Base-by-base conservation (phyloP, 495 filamentous ascomycete genomes). In the Tirmania nivea region DNA sequence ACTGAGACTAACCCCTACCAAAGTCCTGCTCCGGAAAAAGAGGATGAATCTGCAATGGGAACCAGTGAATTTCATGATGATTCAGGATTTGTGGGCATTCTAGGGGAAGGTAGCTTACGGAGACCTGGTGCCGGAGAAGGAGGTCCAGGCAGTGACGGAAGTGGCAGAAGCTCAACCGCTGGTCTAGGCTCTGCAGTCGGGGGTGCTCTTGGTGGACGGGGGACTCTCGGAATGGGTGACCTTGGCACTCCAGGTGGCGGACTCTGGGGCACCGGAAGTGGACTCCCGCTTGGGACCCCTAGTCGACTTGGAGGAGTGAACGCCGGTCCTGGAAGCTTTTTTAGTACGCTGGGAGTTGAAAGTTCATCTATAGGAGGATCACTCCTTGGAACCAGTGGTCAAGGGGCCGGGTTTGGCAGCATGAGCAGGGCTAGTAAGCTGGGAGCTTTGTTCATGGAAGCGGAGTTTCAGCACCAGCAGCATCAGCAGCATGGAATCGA, bases 1-100 rank as follows among this genome's bases (percentile, higher is more conserved):
- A 90, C 89, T 0, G 86, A 94, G 56, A 96, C 90, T 0, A 97
- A 97, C 66, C 92, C 90, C n/a, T 97, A 88, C 62, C 83, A 84
- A 58, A 96, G 89, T 65, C 92, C 90, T 9, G 78, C 83, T n/a
- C 81, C 77, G n/a, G 83, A 87, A 16, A 77, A 78, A 35, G 72
- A 71, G 0, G 79, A 86, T 21, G 71, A 75, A 14, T 45, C 39
- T 14, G 17, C 17, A 14, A 3, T 45, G 17, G 14, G 17, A 19
- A 45, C 14, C 39, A 14, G 14, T 19, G 17, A 8, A 14, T 45
- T 45, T 3, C 81, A 86, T 31, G 81, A 87, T 55, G 66, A 78
- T 52, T 73, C 77, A 35, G 76, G 75, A 6, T 68, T 80, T 31
- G 75, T 68, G 51, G 73, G 73, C 9, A 60, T 77, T 58, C 71